Evolutionary conservation across 805 yeast species (phyloP), one percentile per base, ranked within the genome.

Genomic region (Ogataea ganodermae): DNA sequence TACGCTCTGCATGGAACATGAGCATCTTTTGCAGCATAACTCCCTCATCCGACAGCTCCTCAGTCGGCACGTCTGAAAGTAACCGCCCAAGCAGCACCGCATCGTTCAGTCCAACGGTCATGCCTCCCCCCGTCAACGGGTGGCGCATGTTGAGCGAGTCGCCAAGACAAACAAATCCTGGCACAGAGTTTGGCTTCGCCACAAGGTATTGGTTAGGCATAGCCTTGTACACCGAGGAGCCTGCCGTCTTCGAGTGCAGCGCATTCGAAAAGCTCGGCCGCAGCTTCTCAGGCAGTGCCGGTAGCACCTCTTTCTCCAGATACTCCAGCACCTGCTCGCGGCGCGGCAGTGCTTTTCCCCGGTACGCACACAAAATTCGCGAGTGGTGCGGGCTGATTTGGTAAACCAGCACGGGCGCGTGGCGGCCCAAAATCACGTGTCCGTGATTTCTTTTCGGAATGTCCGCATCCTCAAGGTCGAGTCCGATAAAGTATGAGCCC

Each of bases 61-160:
- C 75, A 10, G 81, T 78, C 1, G 71, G 60, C 44, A 75, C 59
- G 45, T 85, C 79, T 7, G 80, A 73, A 44, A 94, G 72, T 32
- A 87, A 68, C 56, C 78, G 76, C 16, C 87, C 81, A 38, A 90
- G 73, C 27, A 86, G 63, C 0, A 78, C 85, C 3, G 89, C 87
- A 67, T 94, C 99, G 62, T 83, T 87, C 50, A 94, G 72, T 2
- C 97, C 97, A 35, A 94, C 99, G 21, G 98, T 90, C 99, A 94
- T 94, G 51, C 99, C 99, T 54, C 99, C 99, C 44, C 99, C 99
- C 1, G 98, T 94, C 51, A 94, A 78, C 22, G 99, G 99, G 66
- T 94, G 99, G 65, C 99, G 79, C 97, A 94, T 94, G 67, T 94
- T 94, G 57, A 91, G 75, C 1, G 99, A 88, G 66, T 94, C 99